These are phyloP conservation scores for Rhexocercosporidium sp. DNA, from an alignment of 2,329 filamentous ascomycete species.

Conservation along the genomic window DNA sequence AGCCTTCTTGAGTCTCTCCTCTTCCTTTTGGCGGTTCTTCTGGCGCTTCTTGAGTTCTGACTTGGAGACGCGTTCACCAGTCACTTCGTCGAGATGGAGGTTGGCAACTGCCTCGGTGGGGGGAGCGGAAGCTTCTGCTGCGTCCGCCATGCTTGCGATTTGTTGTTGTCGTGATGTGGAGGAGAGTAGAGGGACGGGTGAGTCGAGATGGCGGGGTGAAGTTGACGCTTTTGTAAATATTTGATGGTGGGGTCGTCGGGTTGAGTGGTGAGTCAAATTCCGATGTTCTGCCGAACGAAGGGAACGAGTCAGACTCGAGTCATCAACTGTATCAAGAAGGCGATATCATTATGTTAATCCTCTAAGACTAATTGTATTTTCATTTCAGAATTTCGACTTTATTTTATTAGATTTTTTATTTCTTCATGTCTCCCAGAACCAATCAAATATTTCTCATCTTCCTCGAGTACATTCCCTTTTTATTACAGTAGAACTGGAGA, in stretches of 20 bases:
- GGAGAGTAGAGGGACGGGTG: conserved; percentile 4
- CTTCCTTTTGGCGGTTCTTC: conserved; percentile 87
- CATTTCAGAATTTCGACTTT: too few species aligned
- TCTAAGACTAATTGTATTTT: too few species aligned
- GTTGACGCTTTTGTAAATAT: conserved; percentile 11
- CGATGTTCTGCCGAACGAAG: conserved; percentile 4
- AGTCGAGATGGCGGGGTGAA: conserved; percentile 14
- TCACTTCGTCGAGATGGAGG: conserved; percentile 87
- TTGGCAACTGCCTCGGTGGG: conserved; percentile 38
- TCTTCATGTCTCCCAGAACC: too few species aligned
- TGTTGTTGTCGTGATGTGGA: conserved; percentile 13
- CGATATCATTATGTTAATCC: too few species aligned
- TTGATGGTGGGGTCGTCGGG: conserved; percentile 9
- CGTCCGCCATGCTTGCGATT: conserved; percentile 41
- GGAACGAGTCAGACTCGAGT: neutral
- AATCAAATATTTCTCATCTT: too few species aligned
- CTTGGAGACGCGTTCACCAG: conserved; percentile 86
- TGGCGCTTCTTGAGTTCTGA: conserved; percentile 91
- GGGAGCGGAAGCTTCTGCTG: conserved; percentile 27
- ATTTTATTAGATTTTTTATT: too few species aligned
- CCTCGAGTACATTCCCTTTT: too few species aligned
- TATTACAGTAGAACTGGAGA: too few species aligned
- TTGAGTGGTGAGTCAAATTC: conserved; percentile 9
- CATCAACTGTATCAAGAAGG: neutral
- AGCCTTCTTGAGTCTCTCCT: conserved; percentile 87